These are phyloP conservation scores for Populus trichocarpa DNA, from an alignment of 441 rosid genomes.

Conservation along the genomic window DNA sequence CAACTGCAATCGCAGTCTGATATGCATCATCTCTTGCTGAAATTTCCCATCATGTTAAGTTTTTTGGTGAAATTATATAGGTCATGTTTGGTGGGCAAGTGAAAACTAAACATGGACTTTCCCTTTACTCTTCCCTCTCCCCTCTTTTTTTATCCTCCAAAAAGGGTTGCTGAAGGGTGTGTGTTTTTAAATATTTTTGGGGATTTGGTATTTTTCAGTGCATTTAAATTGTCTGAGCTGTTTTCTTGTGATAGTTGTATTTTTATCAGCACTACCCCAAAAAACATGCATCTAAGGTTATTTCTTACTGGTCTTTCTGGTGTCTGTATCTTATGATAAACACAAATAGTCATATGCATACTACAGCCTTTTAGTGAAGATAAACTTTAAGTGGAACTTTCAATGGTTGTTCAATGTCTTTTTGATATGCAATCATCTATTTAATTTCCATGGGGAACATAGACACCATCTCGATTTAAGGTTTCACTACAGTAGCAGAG, in stretches of 20 bases:
- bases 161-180: not conserved
- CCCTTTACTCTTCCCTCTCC: too few species aligned
- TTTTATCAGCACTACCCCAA: not conserved
- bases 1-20: not conserved
- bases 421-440: not conserved
- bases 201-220: not conserved
- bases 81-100: not conserved
- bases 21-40: not conserved
- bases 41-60: not conserved
- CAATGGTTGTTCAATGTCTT: not conserved
- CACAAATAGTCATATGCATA: not conserved
- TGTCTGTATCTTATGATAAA: not conserved
- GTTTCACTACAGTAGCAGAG: not conserved
- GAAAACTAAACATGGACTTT: too few species aligned
- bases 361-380: not conserved
- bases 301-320: not conserved
- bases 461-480: not conserved
- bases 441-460: not conserved
- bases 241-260: not conserved
- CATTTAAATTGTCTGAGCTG: not conserved
- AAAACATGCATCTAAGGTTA: not conserved
- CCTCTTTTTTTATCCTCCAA: too few species aligned
- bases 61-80: not conserved
- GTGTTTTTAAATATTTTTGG: not conserved
- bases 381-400: not conserved